Evolutionary conservation across 371 early-diverging fungal genomes (phyloP), one percentile per base, ranked within the genome.

Genomic region (Parasitella parasitica): DNA sequence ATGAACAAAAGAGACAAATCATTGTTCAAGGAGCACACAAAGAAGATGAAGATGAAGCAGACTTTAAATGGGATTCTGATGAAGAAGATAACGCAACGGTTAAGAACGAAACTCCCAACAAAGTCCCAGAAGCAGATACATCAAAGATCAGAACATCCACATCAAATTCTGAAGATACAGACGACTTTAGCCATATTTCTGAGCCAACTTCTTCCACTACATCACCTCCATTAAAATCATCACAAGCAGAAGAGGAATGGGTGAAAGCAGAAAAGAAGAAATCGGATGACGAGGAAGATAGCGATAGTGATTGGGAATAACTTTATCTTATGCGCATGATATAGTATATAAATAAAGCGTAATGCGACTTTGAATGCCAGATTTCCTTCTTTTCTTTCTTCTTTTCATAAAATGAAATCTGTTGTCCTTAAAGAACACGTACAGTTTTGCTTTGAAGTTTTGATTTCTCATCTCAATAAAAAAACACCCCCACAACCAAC

Each of bases 371-470:
- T 50, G 6, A 49, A 50, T 28, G 50, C 16, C 50, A 50, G 53
- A 46, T 46, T 46, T 35, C 20, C 15, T 51, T 38, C 52, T 16
- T 38, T 53, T 61, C 20, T 53, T n/a, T 60, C 18, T 38, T 34
- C 18, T 54, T 32, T 34, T 20, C 18, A 53, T 4, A 46, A 48
- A 30, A 57, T 41, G 51, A 36, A 18, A 8, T 35, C 54, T 36
- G 51, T 46, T 30, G 60, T 70, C 49, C 20, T 41, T 30, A 78
- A 77, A 61, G 71, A 88, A 51, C 94, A 92, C 70, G 89, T 89
- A 61, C 70, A 70, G 41, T 93, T 83, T 70, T 91, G 93, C 67
- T 93, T 94, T 56, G 86, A 90, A 49, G 87, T 86, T 3, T 73
- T 93, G 8, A 55, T 80, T 15, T 67, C 85, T 3, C 69, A 83